phyloP scores from a whole-genome alignment of 257 asterid species.

The Coffea canephora region DNA sequence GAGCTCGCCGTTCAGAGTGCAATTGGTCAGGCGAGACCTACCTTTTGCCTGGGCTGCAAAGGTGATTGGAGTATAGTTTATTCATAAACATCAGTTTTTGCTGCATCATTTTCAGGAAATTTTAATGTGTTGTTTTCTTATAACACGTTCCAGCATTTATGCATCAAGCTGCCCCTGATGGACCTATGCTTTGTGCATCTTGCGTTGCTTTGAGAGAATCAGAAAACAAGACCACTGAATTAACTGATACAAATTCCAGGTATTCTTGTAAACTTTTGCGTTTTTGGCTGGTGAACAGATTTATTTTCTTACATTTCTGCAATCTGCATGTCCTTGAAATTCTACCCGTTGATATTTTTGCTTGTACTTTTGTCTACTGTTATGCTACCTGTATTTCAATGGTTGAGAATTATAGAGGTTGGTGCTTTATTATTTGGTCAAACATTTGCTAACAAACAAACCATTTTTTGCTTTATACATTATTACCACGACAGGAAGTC shows the following conservation, averaged over 20 bases:
- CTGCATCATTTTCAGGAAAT: conserved; percentile 1
- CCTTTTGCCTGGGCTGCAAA: conserved; percentile 57
- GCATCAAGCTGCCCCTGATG: conserved; percentile 45
- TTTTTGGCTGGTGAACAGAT: background rate
- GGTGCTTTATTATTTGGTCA: background rate
- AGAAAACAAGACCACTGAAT: conserved; percentile 33
- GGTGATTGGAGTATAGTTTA: conserved; percentile 37
- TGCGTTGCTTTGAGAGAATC: conserved; percentile 42
- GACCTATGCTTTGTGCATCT: conserved; percentile 54
- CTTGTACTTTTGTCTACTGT: background rate
- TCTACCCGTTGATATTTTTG: background rate
- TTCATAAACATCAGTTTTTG: background rate
- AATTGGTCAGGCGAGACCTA: conserved; percentile 40
- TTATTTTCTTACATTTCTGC: background rate
- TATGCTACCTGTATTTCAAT: background rate
- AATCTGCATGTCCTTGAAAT: background rate
- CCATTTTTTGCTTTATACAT: background rate
- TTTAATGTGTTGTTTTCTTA: background rate
- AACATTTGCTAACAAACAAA: background rate
- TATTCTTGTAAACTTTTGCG: conserved; percentile 16
- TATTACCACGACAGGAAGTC: background rate
- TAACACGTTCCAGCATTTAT: conserved; percentile 37
- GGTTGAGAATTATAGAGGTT: background rate
- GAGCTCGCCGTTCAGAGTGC: conserved; percentile 52
- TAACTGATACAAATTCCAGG: conserved; percentile 43